Evolutionary conservation across 306 rosid genomes (phyloP), one percentile per base, ranked within the genome.

Genomic region (Vachellia pachyceras): DNA sequence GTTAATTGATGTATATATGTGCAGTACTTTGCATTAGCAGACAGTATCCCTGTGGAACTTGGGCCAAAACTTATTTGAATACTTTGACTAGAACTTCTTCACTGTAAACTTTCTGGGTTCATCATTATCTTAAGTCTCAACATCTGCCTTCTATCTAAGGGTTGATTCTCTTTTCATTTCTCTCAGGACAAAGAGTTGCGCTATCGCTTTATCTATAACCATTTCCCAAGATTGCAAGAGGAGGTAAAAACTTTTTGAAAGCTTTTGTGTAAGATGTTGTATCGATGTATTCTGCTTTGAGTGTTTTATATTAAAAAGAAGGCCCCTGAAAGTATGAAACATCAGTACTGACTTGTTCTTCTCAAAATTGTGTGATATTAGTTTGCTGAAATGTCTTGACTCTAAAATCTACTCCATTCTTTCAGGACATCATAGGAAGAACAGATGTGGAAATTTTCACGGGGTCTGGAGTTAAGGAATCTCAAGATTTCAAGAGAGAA

Each of bases 361-460:
- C 55, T 45, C 79, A 73, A 71, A 79, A 39, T 60, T 76, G 49
- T 29, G 61, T 25, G 61, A 35, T 46, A 44, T 70, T 57, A 33
- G 36, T 44, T 50, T 64, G 44, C 49, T n/a, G 63, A 75, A 50
- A 40, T 71, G 69, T 35, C 68, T 81, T 20, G 25, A n/a, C 76
- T 73, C n/a, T n/a, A 6, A 75, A n/a, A 12, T 20, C 71, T 67
- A 20, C 41, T 35, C 47, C 36, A 55, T 67, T 39, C 33, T 73
- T 70, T 63, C 87, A 95, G 95, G 97, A 95, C 82, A 92, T 95
- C 67, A 91, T 95, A 76, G 98, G 97, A 84, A 95, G 78, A 92
- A 91, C 97, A 12, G 97, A 95, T 79, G 94, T 91, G n/a, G 97
- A 95, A 80, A 95, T 95, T 83, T 95, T 95, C 80, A 89, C 87